Evolutionary conservation across 169 alveolate species (phyloP), one percentile per base, ranked within the genome.

Genomic region (Plasmodium cynomolgi): DNA sequence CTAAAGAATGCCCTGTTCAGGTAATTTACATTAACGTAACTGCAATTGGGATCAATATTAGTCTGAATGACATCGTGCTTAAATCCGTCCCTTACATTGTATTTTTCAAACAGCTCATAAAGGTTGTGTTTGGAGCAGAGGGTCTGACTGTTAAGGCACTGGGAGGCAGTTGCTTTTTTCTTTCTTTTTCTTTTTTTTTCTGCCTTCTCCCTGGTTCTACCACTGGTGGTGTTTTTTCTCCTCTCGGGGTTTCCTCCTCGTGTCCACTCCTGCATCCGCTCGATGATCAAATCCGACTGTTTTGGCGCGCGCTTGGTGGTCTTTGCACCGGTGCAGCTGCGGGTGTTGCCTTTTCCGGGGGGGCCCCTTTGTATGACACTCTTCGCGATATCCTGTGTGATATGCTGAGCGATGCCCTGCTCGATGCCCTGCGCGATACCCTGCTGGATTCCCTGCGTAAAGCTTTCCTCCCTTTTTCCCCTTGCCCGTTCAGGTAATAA

Each of bases 41-140:
- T 34, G 11, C 83, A 31, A 31, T n/a, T 50, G 41, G 26, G 31
- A 15, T 11, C 9, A 31, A 86, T 8, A 33, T 75, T 26, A 8
- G 93, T 86, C 29, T 75, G 54, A 33, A 86, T 56, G 13, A 86
- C 37, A 37, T 86, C 93, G 8, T 86, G 29, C 72, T 50, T 86
- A 77, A 50, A 86, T 23, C 47, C 50, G 39, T 54, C 68, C 23
- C 37, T 75, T 54, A 86, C 68, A 33, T 74, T 77, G 33, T 86
- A 29, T 77, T 86, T 47, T 2, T 85, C 80, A 77, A 31, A 77
- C 17, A 56, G 41, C n/a, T 86, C 93, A 31, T 54, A 31, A 34
- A 37, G 5, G 39, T 77, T 86, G 81, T 75, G 44, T 37, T 47
- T 75, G 17, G 93, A 75, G 44, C 58, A 86, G 13, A 86, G 62